A percentile compares a stretch with the other conserved stretches of the same genome.
Conservation (phyloP, 2,329 filamentous ascomycete genomes). For the Dryadomyces quercivorus region DNA sequence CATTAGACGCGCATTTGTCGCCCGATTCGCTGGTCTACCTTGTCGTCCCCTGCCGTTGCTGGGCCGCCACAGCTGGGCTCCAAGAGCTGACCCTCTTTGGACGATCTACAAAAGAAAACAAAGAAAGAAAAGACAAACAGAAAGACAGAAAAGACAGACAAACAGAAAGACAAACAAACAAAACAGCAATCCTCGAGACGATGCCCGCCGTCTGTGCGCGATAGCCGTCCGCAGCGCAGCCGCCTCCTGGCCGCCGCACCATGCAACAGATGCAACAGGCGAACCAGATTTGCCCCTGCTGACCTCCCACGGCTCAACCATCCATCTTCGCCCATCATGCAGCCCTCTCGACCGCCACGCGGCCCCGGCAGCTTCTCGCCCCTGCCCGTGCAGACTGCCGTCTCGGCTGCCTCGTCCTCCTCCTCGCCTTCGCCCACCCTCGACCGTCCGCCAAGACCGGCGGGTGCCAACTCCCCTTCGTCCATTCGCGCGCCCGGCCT, state of each 20-base stretch:
- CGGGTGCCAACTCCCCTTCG: conserved; percentile 16
- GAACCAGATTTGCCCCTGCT: not conserved
- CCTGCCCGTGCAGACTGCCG: conserved; percentile 21
- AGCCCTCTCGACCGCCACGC: conserved; percentile 31
- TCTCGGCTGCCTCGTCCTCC: conserved; percentile 7
- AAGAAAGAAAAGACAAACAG: no score
- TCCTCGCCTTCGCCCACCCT: conserved; percentile 8
- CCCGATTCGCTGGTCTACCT: no score
- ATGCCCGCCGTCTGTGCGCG: no score
- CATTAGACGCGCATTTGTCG: no score
- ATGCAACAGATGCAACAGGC: not conserved
- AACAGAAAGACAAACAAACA: no score
- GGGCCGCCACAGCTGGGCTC: not conserved
- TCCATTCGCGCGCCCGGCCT: conserved; percentile 16
- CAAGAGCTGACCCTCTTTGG: not conserved
- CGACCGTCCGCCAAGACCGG: conserved; percentile 17
- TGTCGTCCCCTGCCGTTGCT: not conserved
- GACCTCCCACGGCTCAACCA: not conserved
- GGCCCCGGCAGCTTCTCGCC: conserved; percentile 46
- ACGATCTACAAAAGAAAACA: not conserved
- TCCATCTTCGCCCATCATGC: conserved; percentile 25
- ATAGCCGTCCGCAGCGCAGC: not conserved
- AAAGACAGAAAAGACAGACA: no score
- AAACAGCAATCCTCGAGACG: no score
- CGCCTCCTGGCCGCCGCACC: not conserved